phyloP scores from a whole-genome alignment of 768 basidiomycete species.

The Lepiota venenata region DNA sequence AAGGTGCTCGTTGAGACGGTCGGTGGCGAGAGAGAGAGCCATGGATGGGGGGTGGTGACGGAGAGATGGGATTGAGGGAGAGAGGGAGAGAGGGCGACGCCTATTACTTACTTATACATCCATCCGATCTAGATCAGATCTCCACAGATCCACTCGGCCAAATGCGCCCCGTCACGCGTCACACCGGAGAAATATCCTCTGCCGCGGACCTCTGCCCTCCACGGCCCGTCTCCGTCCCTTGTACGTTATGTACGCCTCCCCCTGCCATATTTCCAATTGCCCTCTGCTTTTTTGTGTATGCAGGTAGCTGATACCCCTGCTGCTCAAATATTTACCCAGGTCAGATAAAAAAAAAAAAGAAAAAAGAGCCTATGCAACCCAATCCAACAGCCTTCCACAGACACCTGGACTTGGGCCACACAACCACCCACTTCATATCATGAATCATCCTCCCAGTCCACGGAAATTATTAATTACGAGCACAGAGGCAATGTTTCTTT shows the following conservation, averaged over 20 bases:
- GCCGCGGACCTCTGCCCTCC: slow-evolving; percentile 6
- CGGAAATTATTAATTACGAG: too few species aligned
- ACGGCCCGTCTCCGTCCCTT: slow-evolving; percentile 7
- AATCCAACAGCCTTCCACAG: too few species aligned
- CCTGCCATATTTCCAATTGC: background rate
- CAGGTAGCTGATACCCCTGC: background rate
- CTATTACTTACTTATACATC: slow-evolving; percentile 4
- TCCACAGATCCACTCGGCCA: slow-evolving; percentile 4
- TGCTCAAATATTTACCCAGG: too few species aligned
- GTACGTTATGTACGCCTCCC: background rate
- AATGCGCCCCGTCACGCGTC: slow-evolving; percentile 10
- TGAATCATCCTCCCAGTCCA: too few species aligned
- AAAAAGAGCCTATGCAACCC: too few species aligned
- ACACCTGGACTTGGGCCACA: too few species aligned
- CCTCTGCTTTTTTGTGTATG: background rate
- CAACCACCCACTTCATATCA: too few species aligned
- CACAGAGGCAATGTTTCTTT: too few species aligned
- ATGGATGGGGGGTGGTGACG: slow-evolving; percentile 2
- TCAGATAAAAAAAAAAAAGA: too few species aligned
- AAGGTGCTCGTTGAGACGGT: slow-evolving; percentile 65
- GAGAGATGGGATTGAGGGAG: slow-evolving; percentile 3
- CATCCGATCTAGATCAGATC: slow-evolving; percentile 12
- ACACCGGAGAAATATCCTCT: slow-evolving; percentile 11
- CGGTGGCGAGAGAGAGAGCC: slow-evolving; percentile 24
- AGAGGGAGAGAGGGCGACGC: background rate